Evolutionary conservation across 169 alveolate species (phyloP), one percentile per base, ranked within the genome.

Genomic region (Eimeria acervulina): DNA sequence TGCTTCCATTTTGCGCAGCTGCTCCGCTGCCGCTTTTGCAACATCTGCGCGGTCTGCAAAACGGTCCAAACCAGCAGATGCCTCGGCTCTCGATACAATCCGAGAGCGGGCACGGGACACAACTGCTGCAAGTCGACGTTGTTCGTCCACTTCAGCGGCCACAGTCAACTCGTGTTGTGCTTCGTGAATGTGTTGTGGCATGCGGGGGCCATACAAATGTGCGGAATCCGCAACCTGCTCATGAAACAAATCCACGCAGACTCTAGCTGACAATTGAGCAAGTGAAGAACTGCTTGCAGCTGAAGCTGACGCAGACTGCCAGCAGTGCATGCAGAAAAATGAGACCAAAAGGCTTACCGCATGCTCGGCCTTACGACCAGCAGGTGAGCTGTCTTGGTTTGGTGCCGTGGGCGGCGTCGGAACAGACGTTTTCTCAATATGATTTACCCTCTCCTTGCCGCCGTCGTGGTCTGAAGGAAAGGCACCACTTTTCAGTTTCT

Each of bases 371-470:
- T 26, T 47, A 28, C 23, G 40, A 21, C 47, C 42, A 26, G 5
- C 52, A 81, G 90, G 47, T 17, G 72, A 33, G 33, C 90, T 44
- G 72, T 51, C 72, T 28, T 51, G n/a, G n/a, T 70, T 70, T 51
- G 90, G 90, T 36, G 90, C 72, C 33, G 90, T 81, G 70, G 90
- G 90, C 42, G 72, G 90, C 44, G 90, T 81, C 31, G 70, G 74
- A 17, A 17, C 42, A 23, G 68, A 15, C 70, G 23, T 21, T 8
- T 28, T 81, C 44, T 51, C 90, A 13, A 28, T 6, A 0, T 28
- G 63, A 19, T 81, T 51, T 40, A 31, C 72, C 70, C 15, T 15
- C 72, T 31, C 61, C 89, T 42, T 81, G 31, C 31, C 23, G 61
- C 90, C 61, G n/a, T 15, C 51, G n/a, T 1, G 70, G 90, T 28